Evolutionary conservation across 306 rosid genomes (phyloP).

Genomic region (Gastrolobium bilobum): DNA sequence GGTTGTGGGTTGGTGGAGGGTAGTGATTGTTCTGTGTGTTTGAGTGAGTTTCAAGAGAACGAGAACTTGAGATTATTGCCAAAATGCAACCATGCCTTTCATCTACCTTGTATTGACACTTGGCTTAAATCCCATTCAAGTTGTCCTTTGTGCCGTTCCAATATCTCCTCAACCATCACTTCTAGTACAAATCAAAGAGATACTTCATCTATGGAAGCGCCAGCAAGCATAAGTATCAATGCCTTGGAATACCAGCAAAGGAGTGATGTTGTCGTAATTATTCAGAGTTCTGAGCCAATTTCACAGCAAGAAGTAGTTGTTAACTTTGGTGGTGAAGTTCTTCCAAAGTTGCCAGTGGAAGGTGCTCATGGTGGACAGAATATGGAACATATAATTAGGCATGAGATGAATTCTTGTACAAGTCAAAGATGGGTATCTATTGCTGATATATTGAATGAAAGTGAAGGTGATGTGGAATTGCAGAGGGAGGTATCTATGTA

Average conservation of each 20-base stretch:
- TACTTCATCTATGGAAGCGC: constrained; percentile 35
- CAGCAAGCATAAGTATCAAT: constrained; percentile 33
- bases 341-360: not conserved
- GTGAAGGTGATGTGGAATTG: not conserved
- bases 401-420: too few species aligned
- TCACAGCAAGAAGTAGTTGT: constrained; percentile 36
- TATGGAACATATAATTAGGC: too few species aligned
- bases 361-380: not conserved
- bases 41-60: constrained; percentile 77
- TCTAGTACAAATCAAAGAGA: constrained; percentile 26
- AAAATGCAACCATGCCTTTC: constrained; percentile 83
- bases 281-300: constrained; percentile 48
- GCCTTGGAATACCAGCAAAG: constrained; percentile 59
- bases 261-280: constrained; percentile 50
- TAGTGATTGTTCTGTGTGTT: constrained; percentile 80
- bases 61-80: constrained; percentile 77
- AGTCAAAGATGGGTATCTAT: not conserved
- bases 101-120: constrained; percentile 81
- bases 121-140: constrained; percentile 80
- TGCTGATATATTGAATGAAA: not conserved
- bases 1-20: constrained; percentile 65
- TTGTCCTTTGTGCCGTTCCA: constrained; percentile 83
- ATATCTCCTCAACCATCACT: constrained; percentile 35
- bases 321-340: not conserved
- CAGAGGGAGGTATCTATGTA: not conserved